Evolutionary conservation across 345 rosid genomes (phyloP), one percentile per base, ranked within the genome.

Genomic region (Luvunga scandens): DNA sequence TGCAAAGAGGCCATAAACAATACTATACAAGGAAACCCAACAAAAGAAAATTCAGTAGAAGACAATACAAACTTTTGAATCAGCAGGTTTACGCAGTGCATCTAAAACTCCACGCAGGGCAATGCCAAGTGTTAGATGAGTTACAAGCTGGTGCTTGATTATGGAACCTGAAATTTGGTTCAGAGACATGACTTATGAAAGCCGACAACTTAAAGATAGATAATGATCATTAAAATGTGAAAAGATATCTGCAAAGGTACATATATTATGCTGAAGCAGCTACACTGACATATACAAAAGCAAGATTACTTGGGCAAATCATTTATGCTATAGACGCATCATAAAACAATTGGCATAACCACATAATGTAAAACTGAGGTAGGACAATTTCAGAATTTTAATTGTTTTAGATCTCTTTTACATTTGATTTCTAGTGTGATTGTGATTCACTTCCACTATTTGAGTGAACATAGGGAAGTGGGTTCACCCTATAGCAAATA

Each of bases 121-220:
- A 81, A 94, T 91, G 71, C 99, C 99, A 76, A 96, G 92, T 14
- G 97, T 87, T 67, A 96, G 86, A 81, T 95, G 98, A 70, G 92
- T 91, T 71, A 94, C 94, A 83, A 96, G 99, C 83, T 96, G 99
- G 79, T 94, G 97, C 91, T 89, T 96, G 83, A 96, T 96, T 48
- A 96, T 91, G 77, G 95, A 94, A 62, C 99, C 99, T 96, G 90
- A 78, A 80, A 81, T 68, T 78, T 55, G 57, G 63, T 75, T 63
- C 63, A 82, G 38, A 78, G 59, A 22, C 78, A 78, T 34, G 62
- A 53, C 39, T 13, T 50, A 77, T 56, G 36, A 71, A 36, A 30
- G 31, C 4, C 45, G 9, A 68, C 22, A 36, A 77, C 16, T 61
- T 62, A 16, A 60, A 50, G 9, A 64, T 16, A 42, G 50, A 33